Conservation (phyloP, 2,329 filamentous ascomycete species). For the Karstenula rhodostoma region DNA sequence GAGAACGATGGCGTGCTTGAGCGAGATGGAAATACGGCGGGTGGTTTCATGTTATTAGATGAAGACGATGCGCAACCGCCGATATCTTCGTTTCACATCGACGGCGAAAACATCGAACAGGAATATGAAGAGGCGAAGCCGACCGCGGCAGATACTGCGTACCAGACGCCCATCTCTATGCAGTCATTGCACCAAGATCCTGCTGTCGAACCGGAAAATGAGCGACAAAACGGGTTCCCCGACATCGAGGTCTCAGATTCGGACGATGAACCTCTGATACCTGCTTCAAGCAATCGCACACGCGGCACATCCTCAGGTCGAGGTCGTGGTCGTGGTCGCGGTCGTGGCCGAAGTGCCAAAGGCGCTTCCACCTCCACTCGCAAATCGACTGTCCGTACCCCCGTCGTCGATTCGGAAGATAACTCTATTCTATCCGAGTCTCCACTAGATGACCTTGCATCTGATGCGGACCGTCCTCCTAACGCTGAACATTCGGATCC, state of each 20-base stretch:
- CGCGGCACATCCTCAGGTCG: constrained; percentile 15
- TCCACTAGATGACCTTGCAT: constrained; percentile 6
- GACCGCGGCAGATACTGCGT: constrained; percentile 20
- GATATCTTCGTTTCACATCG: constrained; percentile 38
- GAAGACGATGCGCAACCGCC: constrained; percentile 40
- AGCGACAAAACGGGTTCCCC: constrained; percentile 10
- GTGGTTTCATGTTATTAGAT: constrained; percentile 49
- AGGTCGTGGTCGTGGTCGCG: constrained; percentile 25
- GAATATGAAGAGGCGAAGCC: constrained; percentile 9
- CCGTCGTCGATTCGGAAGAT: constrained; percentile 14
- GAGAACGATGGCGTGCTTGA: constrained; percentile 32
- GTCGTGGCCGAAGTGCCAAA: constrained; percentile 26
- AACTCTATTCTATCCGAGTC: constrained; percentile 18
- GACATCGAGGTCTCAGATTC: constrained; percentile 54
- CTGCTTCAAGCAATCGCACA: constrained; percentile 1
- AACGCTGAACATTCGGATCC: not conserved
- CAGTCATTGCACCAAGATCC: constrained; percentile 39
- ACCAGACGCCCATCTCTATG: constrained; percentile 48
- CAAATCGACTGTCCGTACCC: constrained; percentile 5
- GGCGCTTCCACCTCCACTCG: constrained; percentile 17
- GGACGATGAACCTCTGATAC: constrained; percentile 15
- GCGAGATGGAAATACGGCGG: constrained; percentile 44
- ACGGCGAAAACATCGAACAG: constrained; percentile 37
- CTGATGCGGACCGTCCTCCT: not conserved
- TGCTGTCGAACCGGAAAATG: constrained; percentile 11